Evolutionary conservation across 805 yeast species (phyloP).

Genomic region (Kodamaea restingae): DNA sequence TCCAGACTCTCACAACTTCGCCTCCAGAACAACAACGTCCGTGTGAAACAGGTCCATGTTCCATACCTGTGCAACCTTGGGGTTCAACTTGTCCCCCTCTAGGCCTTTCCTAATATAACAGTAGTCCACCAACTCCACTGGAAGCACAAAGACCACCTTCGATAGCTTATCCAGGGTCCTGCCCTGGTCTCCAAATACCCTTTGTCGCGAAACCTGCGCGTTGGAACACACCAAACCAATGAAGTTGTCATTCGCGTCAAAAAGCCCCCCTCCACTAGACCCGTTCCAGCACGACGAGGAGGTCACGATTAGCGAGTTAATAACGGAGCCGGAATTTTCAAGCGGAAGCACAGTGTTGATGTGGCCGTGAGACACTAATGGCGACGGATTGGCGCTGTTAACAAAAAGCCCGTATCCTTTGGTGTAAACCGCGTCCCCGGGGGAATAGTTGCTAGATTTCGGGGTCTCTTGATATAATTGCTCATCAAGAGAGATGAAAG

Average conservation of each 20-base stretch:
- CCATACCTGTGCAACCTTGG: constrained; percentile 21
- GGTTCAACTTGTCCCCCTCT: constrained; percentile 10
- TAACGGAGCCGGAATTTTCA: neutral
- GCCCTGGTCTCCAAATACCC: constrained; percentile 2
- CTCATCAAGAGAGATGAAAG: constrained; percentile 27
- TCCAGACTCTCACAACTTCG: constrained; percentile 18
- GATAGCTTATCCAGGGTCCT: constrained; percentile 27
- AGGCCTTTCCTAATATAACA: constrained; percentile 14
- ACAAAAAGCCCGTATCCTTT: constrained; percentile 41
- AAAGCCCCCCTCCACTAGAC: constrained; percentile 47
- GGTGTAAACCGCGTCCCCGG: constrained; percentile 25
- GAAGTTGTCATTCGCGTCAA: constrained; percentile 20
- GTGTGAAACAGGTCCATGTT: constrained; percentile 18
- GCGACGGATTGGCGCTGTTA: constrained; percentile 15
- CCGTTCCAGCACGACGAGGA: constrained; percentile 50
- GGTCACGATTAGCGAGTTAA: constrained; percentile 25
- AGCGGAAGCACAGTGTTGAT: constrained; percentile 16
- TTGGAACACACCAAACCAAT: constrained; percentile 44
- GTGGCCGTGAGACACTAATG: constrained; percentile 33
- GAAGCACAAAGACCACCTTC: constrained; percentile 29
- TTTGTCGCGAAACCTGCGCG: constrained; percentile 28
- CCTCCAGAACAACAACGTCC: constrained; percentile 17
- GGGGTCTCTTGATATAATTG: neutral
- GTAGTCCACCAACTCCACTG: constrained; percentile 27
- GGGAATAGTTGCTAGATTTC: neutral